These are phyloP conservation scores for Pistacia atlantica DNA, from an alignment of 345 rosid species.

Conservation along the genomic window DNA sequence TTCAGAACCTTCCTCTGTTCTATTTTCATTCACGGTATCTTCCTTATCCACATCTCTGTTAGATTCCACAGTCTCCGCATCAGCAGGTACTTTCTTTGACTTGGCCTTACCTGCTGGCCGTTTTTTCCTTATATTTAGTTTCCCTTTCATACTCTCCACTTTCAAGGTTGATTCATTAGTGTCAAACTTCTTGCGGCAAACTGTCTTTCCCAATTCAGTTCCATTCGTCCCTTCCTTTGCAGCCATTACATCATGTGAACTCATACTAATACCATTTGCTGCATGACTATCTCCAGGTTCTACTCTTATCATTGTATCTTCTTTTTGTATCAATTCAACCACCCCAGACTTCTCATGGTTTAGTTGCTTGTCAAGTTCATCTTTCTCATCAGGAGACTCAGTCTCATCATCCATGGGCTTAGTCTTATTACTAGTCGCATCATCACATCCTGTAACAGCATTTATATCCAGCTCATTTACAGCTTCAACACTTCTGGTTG, in stretches of 20 bases:
- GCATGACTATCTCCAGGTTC: slow-evolving; percentile 24
- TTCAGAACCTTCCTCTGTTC: slow-evolving; percentile 21
- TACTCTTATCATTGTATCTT: slow-evolving; percentile 6
- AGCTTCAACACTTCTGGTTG: slow-evolving; percentile 29
- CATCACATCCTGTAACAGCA: slow-evolving; percentile 20
- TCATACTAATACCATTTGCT: slow-evolving; percentile 10
- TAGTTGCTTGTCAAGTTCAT: slow-evolving; percentile 22
- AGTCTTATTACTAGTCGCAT: slow-evolving; percentile 17
- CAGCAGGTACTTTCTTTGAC: slow-evolving; percentile 24
- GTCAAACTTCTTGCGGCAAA: slow-evolving; percentile 20
- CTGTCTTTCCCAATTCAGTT: slow-evolving; percentile 25
- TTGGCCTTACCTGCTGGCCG: slow-evolving; percentile 31
- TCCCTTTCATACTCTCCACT: slow-evolving; percentile 17
- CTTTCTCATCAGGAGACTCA: slow-evolving; percentile 53
- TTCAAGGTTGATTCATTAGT: slow-evolving; percentile 27
- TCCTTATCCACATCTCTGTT: slow-evolving; percentile 23
- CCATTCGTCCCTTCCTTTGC: slow-evolving; percentile 22
- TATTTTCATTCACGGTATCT: slow-evolving; percentile 20
- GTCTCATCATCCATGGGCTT: slow-evolving; percentile 50
- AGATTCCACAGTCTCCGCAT: slow-evolving; percentile 22
- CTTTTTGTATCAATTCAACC: slow-evolving; percentile 18
- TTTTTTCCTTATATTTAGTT: slow-evolving; percentile 31
- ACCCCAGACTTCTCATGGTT: slow-evolving; percentile 30
- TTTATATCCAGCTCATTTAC: slow-evolving; percentile 26
- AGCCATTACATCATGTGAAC: slow-evolving; percentile 12